Evolutionary conservation across 768 basidiomycete species (phyloP).

Genomic region (Cantharellus cinnabarinus): DNA sequence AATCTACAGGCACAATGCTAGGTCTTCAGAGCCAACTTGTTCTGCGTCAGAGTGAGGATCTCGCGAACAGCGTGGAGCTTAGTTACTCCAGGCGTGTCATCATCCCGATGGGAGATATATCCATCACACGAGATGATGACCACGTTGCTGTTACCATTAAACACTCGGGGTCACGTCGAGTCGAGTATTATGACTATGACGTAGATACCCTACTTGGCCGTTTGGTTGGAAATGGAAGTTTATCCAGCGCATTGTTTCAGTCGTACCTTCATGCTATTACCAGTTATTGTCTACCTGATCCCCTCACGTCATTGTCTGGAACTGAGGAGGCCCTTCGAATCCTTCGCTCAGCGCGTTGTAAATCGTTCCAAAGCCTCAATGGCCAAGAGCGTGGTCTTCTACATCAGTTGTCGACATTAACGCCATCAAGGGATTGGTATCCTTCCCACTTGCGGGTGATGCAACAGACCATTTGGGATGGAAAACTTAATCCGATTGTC

Average conservation of each 20-base stretch:
- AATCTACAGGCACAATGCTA: constrained; percentile 22
- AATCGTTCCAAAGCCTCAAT: constrained; percentile 23
- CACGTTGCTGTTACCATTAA: constrained; percentile 10
- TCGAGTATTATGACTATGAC: constrained; percentile 15
- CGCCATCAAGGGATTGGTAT: constrained; percentile 21
- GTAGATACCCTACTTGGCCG: constrained; percentile 17
- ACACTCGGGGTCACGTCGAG: constrained; percentile 8
- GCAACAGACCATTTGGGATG: constrained; percentile 17
- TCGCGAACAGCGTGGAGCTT: neutral
- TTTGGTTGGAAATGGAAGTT: constrained; percentile 13
- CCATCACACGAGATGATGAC: constrained; percentile 8
- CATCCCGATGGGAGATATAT: constrained; percentile 20
- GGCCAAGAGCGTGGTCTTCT: constrained; percentile 17
- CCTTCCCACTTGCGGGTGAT: constrained; percentile 20
- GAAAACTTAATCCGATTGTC: neutral
- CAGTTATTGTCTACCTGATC: constrained; percentile 24
- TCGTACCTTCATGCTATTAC: constrained; percentile 28
- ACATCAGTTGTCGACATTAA: constrained; percentile 17
- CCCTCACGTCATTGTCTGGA: constrained; percentile 14
- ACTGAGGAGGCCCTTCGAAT: constrained; percentile 22
- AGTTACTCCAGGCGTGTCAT: neutral
- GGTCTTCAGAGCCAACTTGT: constrained; percentile 25
- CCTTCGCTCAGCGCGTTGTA: constrained; percentile 20
- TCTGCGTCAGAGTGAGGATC: constrained; percentile 9
- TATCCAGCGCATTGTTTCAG: constrained; percentile 18